phyloP scores from a whole-genome alignment of 257 asterid genomes.

The Solanum infundibuliforme region DNA sequence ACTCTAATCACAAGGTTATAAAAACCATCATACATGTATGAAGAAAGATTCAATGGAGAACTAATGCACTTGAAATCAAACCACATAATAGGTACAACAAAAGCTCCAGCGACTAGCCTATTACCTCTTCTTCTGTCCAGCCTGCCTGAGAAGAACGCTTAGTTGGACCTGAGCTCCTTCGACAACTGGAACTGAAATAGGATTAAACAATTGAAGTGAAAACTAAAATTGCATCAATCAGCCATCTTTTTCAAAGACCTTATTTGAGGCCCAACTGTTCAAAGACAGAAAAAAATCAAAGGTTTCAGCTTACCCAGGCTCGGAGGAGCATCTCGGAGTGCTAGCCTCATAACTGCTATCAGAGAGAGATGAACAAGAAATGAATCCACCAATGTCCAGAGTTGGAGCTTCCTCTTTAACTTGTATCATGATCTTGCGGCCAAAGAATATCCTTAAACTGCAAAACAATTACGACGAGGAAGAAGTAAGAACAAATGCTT shows the following conservation, averaged over 20 bases:
- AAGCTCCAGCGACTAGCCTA: not conserved
- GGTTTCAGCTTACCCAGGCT: slow-evolving; percentile 23
- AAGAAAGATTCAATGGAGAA: not conserved
- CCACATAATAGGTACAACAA: not conserved
- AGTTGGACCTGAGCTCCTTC: slow-evolving; percentile 26
- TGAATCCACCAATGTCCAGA: not conserved
- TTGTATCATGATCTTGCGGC: slow-evolving; percentile 24
- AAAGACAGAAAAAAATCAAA: not conserved
- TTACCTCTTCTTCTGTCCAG: slow-evolving; percentile 83
- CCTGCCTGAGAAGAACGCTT: slow-evolving; percentile 86
- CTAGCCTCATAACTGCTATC: slow-evolving; percentile 31
- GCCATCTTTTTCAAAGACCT: not conserved
- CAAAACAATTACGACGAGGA: not conserved
- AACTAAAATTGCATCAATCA: not conserved
- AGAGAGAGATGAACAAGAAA: slow-evolving; percentile 18
- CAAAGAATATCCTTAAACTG: slow-evolving; percentile 5
- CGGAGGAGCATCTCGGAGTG: slow-evolving; percentile 30
- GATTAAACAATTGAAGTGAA: slow-evolving; percentile 1
- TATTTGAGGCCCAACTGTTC: not conserved
- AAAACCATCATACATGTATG: not conserved
- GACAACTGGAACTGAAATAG: slow-evolving; percentile 21
- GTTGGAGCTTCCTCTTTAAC: slow-evolving; percentile 26
- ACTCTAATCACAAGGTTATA: not conserved
- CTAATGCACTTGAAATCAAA: not conserved
- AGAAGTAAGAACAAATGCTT: not conserved